Evolutionary conservation across 768 basidiomycete species (phyloP).

Genomic region (Holtermanniella nyarrowii): DNA sequence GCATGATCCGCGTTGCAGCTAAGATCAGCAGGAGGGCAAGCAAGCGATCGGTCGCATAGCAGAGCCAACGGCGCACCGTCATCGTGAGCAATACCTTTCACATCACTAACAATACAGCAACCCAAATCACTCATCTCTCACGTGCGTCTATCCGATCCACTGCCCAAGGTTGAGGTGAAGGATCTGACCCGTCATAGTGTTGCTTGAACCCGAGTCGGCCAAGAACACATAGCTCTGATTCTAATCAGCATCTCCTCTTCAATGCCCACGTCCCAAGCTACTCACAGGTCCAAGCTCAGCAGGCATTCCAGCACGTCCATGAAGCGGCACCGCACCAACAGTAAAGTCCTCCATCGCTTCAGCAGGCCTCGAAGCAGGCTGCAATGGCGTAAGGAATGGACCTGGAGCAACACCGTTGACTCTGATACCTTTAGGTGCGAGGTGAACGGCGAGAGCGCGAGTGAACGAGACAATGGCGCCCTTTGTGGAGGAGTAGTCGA

Average conservation of each 20-base stretch:
- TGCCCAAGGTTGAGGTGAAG: background rate
- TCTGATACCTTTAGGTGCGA: conserved; percentile 52
- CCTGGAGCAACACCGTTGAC: conserved; percentile 50
- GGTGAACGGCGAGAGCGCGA: conserved; percentile 49
- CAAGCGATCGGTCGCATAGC: no score
- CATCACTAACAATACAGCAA: no score
- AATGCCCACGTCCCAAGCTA: no score
- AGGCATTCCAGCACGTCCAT: conserved; percentile 50
- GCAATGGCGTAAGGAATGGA: conserved; percentile 53
- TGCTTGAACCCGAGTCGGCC: background rate
- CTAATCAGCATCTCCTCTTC: no score
- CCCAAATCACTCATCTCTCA: no score
- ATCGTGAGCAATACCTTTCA: no score
- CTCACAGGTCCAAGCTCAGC: conserved; percentile 48
- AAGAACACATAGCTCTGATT: background rate
- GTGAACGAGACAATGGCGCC: conserved; percentile 54
- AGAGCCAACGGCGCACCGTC: no score
- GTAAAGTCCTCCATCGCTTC: conserved; percentile 53
- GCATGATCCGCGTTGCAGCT: no score
- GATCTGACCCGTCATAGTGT: background rate
- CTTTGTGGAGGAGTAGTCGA: conserved; percentile 54
- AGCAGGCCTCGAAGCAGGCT: conserved; percentile 49
- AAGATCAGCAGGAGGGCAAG: no score
- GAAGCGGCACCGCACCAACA: conserved; percentile 46
- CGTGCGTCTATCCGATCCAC: background rate